phyloP scores from a whole-genome alignment of 352 stramenopile species.

The Phytophthora chlamydospora region DNA sequence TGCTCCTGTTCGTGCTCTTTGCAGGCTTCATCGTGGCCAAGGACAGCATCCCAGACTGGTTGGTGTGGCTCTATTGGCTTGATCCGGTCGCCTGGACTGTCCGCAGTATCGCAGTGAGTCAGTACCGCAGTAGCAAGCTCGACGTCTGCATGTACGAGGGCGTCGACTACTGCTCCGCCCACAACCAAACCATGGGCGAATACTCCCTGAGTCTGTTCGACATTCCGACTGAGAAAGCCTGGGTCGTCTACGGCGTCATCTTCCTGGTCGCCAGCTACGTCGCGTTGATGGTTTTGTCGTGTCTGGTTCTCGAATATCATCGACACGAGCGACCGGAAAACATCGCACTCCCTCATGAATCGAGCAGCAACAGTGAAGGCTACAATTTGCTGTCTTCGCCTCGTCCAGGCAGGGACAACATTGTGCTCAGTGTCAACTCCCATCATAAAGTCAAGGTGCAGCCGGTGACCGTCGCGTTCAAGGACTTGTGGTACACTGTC shows the following conservation, averaged over 20 bases:
- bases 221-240: neutral
- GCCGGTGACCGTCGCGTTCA: neutral
- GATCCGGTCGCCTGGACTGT: conserved; percentile 5
- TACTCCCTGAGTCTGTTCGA: conserved; percentile 6
- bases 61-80: conserved; percentile 3
- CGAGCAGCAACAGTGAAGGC: neutral
- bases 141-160: conserved; percentile 1
- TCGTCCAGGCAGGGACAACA: neutral
- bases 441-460: neutral
- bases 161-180: conserved; percentile 2
- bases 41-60: conserved; percentile 2
- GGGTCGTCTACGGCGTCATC: conserved; percentile 1
- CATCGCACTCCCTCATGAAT: neutral
- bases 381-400: conserved; percentile 8
- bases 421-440: neutral
- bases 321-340: conserved; percentile 3
- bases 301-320: neutral
- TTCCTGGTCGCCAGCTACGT: conserved; percentile 5
- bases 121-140: conserved; percentile 6
- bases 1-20: conserved; percentile 2
- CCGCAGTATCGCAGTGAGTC: conserved; percentile 5
- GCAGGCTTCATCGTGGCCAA: conserved; percentile 5
- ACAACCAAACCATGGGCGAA: conserved; percentile 2
- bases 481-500: conserved; percentile 8
- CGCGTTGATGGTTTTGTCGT: neutral